A percentile compares a stretch with the other conserved stretches of the same genome.
phyloP scores from a whole-genome alignment of 192 early-diverging fungal species.

The Coemansia aciculifera region DNA sequence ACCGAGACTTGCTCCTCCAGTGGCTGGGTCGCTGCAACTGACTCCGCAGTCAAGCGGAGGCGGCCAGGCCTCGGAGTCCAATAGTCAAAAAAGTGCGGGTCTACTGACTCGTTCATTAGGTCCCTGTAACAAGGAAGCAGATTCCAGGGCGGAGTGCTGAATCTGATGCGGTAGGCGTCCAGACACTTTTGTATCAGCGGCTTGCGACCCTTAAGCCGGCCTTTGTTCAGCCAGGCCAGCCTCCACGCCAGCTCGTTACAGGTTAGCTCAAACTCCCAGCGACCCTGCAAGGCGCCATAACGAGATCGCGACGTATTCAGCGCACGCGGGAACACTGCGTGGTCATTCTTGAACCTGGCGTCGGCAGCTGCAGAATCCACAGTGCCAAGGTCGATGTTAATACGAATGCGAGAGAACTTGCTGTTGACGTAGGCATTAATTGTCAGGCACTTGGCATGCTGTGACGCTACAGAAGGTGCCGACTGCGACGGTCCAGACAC shows the following conservation, averaged over 20 bases:
- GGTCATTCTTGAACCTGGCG: constrained; percentile 29
- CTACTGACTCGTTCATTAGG: constrained; percentile 27
- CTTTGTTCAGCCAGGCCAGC: constrained; percentile 72
- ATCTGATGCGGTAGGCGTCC: constrained; percentile 47
- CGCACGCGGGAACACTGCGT: constrained; percentile 52
- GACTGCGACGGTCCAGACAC: neutral
- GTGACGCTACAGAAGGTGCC: constrained; percentile 13
- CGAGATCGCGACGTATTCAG: constrained; percentile 31
- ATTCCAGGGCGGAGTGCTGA: constrained; percentile 43
- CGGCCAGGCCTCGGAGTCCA: constrained; percentile 37
- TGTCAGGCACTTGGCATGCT: constrained; percentile 37
- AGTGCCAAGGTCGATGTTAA: constrained; percentile 34
- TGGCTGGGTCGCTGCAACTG: neutral
- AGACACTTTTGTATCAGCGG: constrained; percentile 52
- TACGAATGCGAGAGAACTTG: constrained; percentile 38
- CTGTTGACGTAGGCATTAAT: constrained; percentile 32
- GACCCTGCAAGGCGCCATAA: constrained; percentile 40
- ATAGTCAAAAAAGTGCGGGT: constrained; percentile 34
- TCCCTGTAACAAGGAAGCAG: constrained; percentile 23
- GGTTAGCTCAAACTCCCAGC: constrained; percentile 80
- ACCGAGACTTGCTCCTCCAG: neutral
- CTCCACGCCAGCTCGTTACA: constrained; percentile 87
- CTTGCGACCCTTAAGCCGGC: constrained; percentile 33
- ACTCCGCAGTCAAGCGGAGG: neutral
- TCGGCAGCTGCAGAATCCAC: constrained; percentile 18